A percentile compares a stretch with the other conserved stretches of the same genome.
phyloP scores from a whole-genome alignment of 2,329 filamentous ascomycete species.

The Monosporascus sp. region DNA sequence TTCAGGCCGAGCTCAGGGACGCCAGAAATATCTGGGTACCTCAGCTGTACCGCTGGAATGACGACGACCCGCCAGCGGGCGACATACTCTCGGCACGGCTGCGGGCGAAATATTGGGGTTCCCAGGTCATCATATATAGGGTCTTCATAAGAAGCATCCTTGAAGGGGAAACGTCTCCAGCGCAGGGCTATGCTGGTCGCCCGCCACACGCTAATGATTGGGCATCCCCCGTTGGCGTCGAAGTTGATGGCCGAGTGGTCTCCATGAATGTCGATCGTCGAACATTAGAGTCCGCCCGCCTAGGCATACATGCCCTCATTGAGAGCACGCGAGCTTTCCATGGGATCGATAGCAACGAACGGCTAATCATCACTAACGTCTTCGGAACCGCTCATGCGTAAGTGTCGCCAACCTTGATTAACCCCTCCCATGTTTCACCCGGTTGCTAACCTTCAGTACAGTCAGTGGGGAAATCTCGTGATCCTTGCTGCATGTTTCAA shows the following conservation, averaged over 20 bases:
- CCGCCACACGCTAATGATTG: constrained; percentile 10
- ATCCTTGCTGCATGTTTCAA: constrained; percentile 79
- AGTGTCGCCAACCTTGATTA: constrained; percentile 35
- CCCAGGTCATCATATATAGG: constrained; percentile 81
- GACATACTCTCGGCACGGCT: constrained; percentile 80
- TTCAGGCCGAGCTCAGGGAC: constrained; percentile 39
- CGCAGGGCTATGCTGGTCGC: constrained; percentile 11
- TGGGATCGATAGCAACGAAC: constrained; percentile 49
- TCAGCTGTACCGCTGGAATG: constrained; percentile 49
- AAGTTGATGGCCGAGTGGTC: constrained; percentile 7
- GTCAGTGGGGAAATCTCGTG: constrained; percentile 94
- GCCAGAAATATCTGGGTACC: constrained; percentile 44
- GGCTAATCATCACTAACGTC: constrained; percentile 87
- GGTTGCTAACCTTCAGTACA: constrained; percentile 31
- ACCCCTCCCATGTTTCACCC: not conserved
- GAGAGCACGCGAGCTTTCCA: constrained; percentile 81
- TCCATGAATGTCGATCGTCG: constrained; percentile 36
- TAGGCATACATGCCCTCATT: constrained; percentile 69
- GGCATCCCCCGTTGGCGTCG: constrained; percentile 2
- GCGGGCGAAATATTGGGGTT: constrained; percentile 92
- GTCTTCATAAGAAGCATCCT: constrained; percentile 62
- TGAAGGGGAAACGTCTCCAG: constrained; percentile 25
- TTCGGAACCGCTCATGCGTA: constrained; percentile 96
- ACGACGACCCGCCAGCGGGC: constrained; percentile 62
- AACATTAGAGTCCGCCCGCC: constrained; percentile 49